A percentile compares a stretch with the other conserved stretches of the same genome.
phyloP scores from a whole-genome alignment of 352 stramenopile genomes.

The Saprolegnia diclina region DNA sequence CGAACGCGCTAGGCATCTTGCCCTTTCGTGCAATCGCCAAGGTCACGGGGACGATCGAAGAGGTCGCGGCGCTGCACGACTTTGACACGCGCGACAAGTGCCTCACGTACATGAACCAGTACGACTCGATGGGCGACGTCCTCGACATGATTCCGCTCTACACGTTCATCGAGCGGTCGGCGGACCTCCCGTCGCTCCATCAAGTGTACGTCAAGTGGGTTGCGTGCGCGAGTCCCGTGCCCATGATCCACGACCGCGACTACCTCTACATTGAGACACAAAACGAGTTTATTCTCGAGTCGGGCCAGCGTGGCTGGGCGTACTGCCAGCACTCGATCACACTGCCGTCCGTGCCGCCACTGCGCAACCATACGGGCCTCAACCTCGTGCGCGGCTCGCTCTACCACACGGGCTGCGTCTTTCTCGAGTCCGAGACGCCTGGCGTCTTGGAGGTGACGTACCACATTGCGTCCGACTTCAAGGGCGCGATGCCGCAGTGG shows the following conservation, averaged over 20 bases:
- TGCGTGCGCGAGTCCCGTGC: neutral
- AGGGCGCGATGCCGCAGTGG: slow-evolving; percentile 19
- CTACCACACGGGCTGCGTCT: slow-evolving; percentile 24
- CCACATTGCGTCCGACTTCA: slow-evolving; percentile 22
- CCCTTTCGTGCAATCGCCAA: slow-evolving; percentile 12
- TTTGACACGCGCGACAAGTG: slow-evolving; percentile 22
- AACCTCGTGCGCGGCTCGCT: slow-evolving; percentile 16
- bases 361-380: neutral
- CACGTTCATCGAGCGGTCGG: slow-evolving; percentile 15
- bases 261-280: slow-evolving; percentile 20
- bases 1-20: slow-evolving; percentile 10
- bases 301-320: slow-evolving; percentile 14
- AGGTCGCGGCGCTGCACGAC: slow-evolving; percentile 14
- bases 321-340: slow-evolving; percentile 24
- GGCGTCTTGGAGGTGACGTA: slow-evolving; percentile 9
- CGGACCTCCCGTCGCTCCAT: neutral
- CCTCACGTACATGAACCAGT: slow-evolving; percentile 1
- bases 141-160: slow-evolving; percentile 25
- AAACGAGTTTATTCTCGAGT: slow-evolving; percentile 13
- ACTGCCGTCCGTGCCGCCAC: slow-evolving; percentile 13
- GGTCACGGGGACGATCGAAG: slow-evolving; percentile 9
- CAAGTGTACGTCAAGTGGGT: slow-evolving; percentile 25
- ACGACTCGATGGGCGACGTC: neutral
- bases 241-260: slow-evolving; percentile 24
- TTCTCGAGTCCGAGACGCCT: slow-evolving; percentile 17